Evolutionary conservation across 257 asterid genomes (phyloP).

Genomic region (Nicotiana undulata): DNA sequence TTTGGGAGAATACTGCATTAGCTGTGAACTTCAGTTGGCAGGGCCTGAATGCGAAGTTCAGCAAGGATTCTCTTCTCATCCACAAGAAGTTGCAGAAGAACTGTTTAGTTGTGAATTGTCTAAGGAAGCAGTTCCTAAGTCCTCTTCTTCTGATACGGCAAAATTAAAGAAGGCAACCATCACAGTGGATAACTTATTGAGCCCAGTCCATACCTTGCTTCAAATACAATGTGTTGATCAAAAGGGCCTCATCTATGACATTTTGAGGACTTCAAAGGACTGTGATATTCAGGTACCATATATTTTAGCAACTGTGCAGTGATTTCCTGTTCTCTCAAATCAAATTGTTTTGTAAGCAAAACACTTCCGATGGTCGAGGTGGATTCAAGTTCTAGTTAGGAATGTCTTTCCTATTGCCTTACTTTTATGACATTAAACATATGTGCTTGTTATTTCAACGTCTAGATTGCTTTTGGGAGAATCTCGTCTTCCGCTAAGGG

Average conservation of each 20-base stretch:
- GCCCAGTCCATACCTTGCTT: constrained; percentile 43
- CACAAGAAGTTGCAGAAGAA: constrained; percentile 29
- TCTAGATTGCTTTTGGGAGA: constrained; percentile 43
- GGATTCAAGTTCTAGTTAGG: neutral
- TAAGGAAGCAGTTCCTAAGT: constrained; percentile 20
- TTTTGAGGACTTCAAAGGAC: constrained; percentile 44
- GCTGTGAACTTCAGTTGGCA: constrained; percentile 36
- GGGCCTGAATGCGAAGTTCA: constrained; percentile 33
- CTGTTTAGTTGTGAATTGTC: constrained; percentile 33
- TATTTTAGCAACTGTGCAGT: neutral
- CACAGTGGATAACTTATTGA: constrained; percentile 35
- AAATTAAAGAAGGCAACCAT: constrained; percentile 23
- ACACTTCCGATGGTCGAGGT: neutral
- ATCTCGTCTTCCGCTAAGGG: constrained; percentile 29
- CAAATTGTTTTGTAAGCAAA: neutral
- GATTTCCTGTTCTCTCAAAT: neutral
- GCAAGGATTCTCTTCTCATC: constrained; percentile 31
- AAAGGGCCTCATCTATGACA: constrained; percentile 46
- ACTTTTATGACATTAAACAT: neutral
- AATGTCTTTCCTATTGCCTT: neutral
- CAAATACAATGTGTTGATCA: constrained; percentile 46
- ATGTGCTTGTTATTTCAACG: neutral
- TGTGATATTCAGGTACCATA: constrained; percentile 35
- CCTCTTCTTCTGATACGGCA: constrained; percentile 10
- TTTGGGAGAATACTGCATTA: constrained; percentile 39